Base-by-base conservation (phyloP, 1,284 basidiomycete genomes). In the Bondarzewia mesenterica region DNA sequence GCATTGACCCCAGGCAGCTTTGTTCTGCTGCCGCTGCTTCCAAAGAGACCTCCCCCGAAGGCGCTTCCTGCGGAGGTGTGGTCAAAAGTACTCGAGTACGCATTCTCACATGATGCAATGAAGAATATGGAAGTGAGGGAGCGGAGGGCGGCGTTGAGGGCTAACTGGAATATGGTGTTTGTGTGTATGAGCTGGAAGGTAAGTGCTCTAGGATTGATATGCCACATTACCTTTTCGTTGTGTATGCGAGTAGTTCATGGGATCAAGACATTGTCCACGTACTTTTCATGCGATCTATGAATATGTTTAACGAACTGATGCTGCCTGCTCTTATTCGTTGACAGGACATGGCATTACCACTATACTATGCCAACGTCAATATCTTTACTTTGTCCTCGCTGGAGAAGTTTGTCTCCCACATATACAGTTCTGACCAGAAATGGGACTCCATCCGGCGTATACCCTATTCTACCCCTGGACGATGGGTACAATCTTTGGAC, bases 391-490 rank as follows among this genome's bases (percentile, higher is more conserved):
- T 78, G 8, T 50, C 62, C 15, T 66, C 74, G 7, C 67, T 93
- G 25, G 70, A 77, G 48, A 71, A 68, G 42, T 82, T 93, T 52
- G 70, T 78, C 7, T 54, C 66, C 21, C 71, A 70, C 21, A 70
- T 93, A 3, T 65, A 72, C 50, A 56, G 59, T 18, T 82, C 83
- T 16, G 90, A 93, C 54, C 72, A 80, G 57, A 78, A 76, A 58
- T 93, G 90, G 90, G 88, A 90, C 57, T 87, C 88, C 48, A 81
- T 93, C 51, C 78, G 87, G 46, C 75, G 89, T 39, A 89, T 89
- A 58, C 85, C 86, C 0, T 85, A 85, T 60, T 91, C 88, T 1
- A 74, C 82, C 0, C 90, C 90, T 1, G 90, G 89, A 22, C 77
- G 90, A 58, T 92, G 88, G 85, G 78, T 93, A 3, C 83, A 82